Percentiles rank a stretch among this genome's conserved stretches.
Evolutionary conservation across 1,139 yeast genomes (phyloP).

Genomic region (Arxiozyma slooffiae): DNA sequence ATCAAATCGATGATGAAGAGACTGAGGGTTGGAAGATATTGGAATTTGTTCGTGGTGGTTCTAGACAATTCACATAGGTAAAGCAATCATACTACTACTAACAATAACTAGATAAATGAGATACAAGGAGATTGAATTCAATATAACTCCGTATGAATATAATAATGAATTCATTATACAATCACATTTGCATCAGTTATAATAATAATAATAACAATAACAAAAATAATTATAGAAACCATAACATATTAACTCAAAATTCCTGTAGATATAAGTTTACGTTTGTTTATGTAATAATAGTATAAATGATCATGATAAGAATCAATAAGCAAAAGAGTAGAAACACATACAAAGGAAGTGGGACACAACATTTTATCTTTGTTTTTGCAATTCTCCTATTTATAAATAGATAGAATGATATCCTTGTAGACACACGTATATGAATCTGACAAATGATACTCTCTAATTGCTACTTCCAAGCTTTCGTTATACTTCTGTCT

Average conservation of each 20-base stretch:
- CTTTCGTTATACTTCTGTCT: too few relatives aligned
- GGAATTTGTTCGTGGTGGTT: slow-evolving; percentile 91
- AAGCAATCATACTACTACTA: too few relatives aligned
- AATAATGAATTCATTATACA: not conserved
- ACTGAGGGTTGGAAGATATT: slow-evolving; percentile 97
- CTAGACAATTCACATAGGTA: slow-evolving; percentile 76
- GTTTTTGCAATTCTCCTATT: too few relatives aligned
- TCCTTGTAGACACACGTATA: too few relatives aligned
- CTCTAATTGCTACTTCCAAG: too few relatives aligned
- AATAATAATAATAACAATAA: not conserved
- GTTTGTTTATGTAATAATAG: not conserved
- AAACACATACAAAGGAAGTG: not conserved
- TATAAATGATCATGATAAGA: not conserved
- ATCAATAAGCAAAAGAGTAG: not conserved
- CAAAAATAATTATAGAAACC: not conserved
- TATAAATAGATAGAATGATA: too few relatives aligned
- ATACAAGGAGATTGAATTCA: not conserved
- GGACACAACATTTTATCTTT: too few relatives aligned
- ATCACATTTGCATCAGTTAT: not conserved
- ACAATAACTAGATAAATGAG: too few relatives aligned
- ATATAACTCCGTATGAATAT: too few relatives aligned
- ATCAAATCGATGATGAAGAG: slow-evolving; percentile 76
- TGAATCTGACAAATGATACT: too few relatives aligned
- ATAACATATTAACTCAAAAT: too few relatives aligned
- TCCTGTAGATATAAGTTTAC: not conserved